phyloP scores from a whole-genome alignment of 768 basidiomycete genomes.

The Naganishia randhawae region DNA sequence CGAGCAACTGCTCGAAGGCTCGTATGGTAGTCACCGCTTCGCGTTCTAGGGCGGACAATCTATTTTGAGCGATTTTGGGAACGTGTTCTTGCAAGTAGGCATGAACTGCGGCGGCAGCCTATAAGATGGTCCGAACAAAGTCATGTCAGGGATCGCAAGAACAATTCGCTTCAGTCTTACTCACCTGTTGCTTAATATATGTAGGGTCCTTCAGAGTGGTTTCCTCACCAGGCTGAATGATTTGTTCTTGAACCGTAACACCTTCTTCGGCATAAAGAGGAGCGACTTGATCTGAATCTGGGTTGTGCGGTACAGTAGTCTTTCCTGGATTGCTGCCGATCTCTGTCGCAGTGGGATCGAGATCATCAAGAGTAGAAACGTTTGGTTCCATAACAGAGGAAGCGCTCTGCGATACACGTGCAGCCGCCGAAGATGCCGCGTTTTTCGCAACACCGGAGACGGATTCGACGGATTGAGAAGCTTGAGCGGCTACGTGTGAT shows the following conservation, averaged over 20 bases:
- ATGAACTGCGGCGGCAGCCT: constrained; percentile 3
- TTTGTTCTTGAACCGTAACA: background rate
- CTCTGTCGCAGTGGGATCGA: constrained; percentile 5
- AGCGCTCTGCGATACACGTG: constrained; percentile 1
- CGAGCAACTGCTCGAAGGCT: constrained; percentile 10
- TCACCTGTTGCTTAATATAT: constrained; percentile 15
- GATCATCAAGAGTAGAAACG: background rate
- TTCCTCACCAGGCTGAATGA: background rate
- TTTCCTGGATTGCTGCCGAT: constrained; percentile 9
- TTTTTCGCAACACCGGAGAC: background rate
- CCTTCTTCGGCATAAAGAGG: background rate
- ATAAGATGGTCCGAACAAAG: background rate
- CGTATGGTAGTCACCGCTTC: background rate
- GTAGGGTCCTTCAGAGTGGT: constrained; percentile 2
- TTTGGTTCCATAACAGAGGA: constrained; percentile 2
- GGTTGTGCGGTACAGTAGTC: constrained; percentile 20
- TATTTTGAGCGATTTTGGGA: constrained; percentile 7
- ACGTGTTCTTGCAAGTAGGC: constrained; percentile 7
- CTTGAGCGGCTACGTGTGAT: background rate
- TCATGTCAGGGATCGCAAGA: background rate
- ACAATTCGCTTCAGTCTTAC: background rate
- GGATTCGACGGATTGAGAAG: constrained; percentile 4
- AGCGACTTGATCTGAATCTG: constrained; percentile 5
- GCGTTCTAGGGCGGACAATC: constrained; percentile 5
- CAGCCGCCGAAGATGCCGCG: background rate